Base-by-base conservation (phyloP, 805 yeast species). In the Barnettozyma californica region DNA sequence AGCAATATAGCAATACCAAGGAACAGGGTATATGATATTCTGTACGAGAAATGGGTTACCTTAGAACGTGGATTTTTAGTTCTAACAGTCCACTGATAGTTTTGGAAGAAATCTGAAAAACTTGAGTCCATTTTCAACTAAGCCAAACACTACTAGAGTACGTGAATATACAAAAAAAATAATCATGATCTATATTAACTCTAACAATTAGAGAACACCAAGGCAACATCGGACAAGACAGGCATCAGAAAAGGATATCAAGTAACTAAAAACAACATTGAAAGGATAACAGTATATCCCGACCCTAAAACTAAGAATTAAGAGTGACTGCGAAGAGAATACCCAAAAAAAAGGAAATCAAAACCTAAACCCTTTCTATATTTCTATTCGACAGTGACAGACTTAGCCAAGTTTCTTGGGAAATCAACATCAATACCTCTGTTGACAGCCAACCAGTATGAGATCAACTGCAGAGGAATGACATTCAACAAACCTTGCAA, bases 391-490 rank as follows among this genome's bases (percentile, higher is more conserved):
- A 94, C 99, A 43, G 99, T 94, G 49, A 94, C 99, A 45, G 96
- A 85, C 75, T 94, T 94, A 54, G 99, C 99, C 71, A 94, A 79
- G 75, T 94, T 94, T 73, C 99, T 83, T 57, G 99, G 99, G 83
- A 92, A 92, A 69, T 94, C 99, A 49, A 95, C 99, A 65, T 94
- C 96, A 59, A 87, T 84, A 37, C 97, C 98, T 65, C 92, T 87
- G 70, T 84, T 82, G 47, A 89, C 92, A 47, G 99, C 97, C 62
- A 94, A 77, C 94, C 96, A 91, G 74, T 94, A 94, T 63, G 97
- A 85, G 81, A 91, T 90, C 68, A 94, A 77, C 70, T 94, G 99
- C 65, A 94, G 69, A 48, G 99, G 99, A 60, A 94, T 80, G 55
- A 94, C 95, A 64, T 92, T 94, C 64, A 94, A 75, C 62, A 94